Percentiles rank a stretch among this genome's conserved stretches.
These are phyloP conservation scores for Isatis tinctoria DNA, from an alignment of 345 rosid genomes.

Conservation along the genomic window DNA sequence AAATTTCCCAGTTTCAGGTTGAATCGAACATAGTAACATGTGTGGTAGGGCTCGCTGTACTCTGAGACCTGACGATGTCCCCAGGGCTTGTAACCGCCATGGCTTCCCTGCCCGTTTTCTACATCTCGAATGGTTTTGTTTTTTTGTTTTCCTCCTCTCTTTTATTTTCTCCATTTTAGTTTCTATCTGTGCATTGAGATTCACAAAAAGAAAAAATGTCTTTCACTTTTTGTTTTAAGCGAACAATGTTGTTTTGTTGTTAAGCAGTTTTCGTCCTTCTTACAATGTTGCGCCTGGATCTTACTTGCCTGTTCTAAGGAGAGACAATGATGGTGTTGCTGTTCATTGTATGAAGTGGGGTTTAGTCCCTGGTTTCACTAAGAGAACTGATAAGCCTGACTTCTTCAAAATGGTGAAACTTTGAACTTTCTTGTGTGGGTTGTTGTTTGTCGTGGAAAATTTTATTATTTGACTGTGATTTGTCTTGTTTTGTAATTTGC, in stretches of 20 bases:
- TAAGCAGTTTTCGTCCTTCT: conserved; percentile 67
- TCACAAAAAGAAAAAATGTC: no score
- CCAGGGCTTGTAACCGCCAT: conserved; percentile 61
- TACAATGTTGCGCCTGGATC: conserved; percentile 74
- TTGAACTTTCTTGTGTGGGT: not conserved
- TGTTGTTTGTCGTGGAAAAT: not conserved
- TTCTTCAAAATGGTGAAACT: conserved; percentile 69
- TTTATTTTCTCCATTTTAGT: not conserved
- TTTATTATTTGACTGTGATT: not conserved
- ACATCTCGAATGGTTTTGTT: conserved; percentile 50
- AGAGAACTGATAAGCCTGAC: conserved; percentile 75
- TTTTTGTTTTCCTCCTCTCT: not conserved
- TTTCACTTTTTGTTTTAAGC: no score
- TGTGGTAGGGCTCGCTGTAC: conserved; percentile 88
- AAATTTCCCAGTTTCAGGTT: no score
- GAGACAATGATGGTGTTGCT: conserved; percentile 49
- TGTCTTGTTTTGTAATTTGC: not conserved
- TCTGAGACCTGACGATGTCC: conserved; percentile 58
- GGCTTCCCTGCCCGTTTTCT: conserved; percentile 37
- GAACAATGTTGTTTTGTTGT: not conserved
- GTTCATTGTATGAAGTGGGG: conserved; percentile 96
- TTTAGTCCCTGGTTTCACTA: conserved; percentile 72
- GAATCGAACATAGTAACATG: conserved; percentile 32
- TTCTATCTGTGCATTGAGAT: not conserved
- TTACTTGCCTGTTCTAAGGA: conserved; percentile 59